Evolutionary conservation across 441 rosid genomes (phyloP).

Genomic region (Aquilaria agallochum): DNA sequence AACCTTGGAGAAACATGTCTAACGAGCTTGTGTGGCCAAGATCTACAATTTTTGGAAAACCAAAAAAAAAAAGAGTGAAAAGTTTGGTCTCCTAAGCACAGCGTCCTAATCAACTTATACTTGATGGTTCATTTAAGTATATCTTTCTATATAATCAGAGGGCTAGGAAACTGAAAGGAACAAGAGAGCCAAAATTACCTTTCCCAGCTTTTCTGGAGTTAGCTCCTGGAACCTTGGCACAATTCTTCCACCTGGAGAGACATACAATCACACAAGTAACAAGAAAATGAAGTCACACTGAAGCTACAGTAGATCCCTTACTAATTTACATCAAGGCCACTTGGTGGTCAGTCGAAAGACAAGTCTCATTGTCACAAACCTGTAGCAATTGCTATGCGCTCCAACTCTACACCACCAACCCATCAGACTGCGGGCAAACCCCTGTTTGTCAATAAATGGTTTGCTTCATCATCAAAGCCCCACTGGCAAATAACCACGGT

Average conservation of each 20-base stretch:
- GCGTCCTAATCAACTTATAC: too few species aligned
- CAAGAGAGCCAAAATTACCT: constrained; percentile 35
- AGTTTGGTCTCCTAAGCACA: too few species aligned
- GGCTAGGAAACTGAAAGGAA: neutral
- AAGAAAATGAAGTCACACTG: neutral
- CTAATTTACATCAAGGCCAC: neutral
- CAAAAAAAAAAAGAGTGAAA: too few species aligned
- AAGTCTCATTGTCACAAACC: constrained; percentile 36
- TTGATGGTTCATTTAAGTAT: too few species aligned
- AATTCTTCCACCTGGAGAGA: constrained; percentile 84
- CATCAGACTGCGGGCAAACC: constrained; percentile 98
- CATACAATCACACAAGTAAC: constrained; percentile 4
- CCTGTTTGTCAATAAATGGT: constrained; percentile 92
- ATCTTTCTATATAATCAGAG: too few species aligned
- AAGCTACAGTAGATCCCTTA: constrained; percentile 1
- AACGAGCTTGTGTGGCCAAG: too few species aligned
- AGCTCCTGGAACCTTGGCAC: constrained; percentile 99
- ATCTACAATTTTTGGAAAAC: too few species aligned
- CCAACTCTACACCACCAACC: constrained; percentile 99
- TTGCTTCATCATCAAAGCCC: constrained; percentile 99
- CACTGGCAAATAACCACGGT: constrained; percentile 98
- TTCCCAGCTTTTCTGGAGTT: constrained; percentile 92
- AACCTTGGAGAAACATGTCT: too few species aligned
- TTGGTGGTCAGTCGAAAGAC: neutral
- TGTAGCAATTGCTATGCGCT: constrained; percentile 94